Evolutionary conservation across 768 basidiomycete species (phyloP).

Genomic region (Rhizopogon roseolus): DNA sequence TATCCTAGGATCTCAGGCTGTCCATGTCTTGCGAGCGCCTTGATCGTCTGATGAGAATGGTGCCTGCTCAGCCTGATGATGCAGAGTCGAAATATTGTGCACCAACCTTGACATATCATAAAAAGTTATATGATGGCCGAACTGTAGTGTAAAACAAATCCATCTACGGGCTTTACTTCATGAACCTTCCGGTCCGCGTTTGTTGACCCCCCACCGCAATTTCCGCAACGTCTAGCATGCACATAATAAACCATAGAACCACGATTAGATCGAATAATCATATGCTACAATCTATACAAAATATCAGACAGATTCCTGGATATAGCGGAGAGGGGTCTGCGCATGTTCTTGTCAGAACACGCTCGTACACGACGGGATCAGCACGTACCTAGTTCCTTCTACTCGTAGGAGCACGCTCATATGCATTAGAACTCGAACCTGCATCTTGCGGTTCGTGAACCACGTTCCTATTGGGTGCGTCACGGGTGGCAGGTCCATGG

Average conservation of each 20-base stretch:
- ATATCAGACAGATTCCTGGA: background rate
- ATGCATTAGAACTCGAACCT: constrained; percentile 39
- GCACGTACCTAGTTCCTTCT: constrained; percentile 2
- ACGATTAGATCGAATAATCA: background rate
- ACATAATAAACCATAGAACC: background rate
- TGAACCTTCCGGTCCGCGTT: no score
- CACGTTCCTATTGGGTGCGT: constrained; percentile 2
- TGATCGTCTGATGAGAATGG: constrained; percentile 11
- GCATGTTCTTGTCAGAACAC: background rate
- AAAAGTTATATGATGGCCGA: no score
- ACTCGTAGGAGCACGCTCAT: constrained; percentile 37
- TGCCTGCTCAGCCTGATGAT: constrained; percentile 1
- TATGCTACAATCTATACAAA: background rate
- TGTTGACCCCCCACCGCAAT: no score
- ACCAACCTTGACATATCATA: no score
- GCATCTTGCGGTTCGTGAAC: constrained; percentile 15
- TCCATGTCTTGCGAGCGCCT: constrained; percentile 8
- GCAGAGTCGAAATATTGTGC: background rate
- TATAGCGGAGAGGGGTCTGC: background rate
- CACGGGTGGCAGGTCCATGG: constrained; percentile 3
- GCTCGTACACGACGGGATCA: background rate
- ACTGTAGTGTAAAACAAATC: no score
- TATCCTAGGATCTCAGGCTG: background rate
- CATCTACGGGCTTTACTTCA: no score
- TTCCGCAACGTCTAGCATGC: no score